Conservation (phyloP, 2,329 filamentous ascomycete genomes). For the Westerdykella aurantiaca region DNA sequence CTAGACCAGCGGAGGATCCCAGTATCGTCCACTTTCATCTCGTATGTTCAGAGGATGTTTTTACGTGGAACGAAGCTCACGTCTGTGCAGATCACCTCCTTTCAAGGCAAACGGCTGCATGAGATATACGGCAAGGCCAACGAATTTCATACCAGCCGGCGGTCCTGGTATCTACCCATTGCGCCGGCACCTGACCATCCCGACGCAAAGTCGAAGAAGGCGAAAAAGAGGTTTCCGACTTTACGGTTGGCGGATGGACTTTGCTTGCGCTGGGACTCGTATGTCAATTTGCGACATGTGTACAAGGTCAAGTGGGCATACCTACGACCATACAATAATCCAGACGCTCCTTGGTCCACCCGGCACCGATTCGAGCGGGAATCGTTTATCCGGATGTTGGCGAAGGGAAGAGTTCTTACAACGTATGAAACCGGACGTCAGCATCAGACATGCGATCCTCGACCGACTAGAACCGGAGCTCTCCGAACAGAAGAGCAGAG, state of each 20-base stretch:
- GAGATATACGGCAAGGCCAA: slow-evolving; percentile 29
- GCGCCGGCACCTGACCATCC: slow-evolving; percentile 27
- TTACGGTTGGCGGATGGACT: slow-evolving; percentile 19
- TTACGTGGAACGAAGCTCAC: slow-evolving; percentile 8
- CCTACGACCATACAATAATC: slow-evolving; percentile 23
- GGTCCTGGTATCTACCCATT: slow-evolving; percentile 32
- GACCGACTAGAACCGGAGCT: neutral
- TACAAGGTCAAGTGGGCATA: slow-evolving; percentile 30
- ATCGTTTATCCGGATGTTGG: slow-evolving; percentile 20
- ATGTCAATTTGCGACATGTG: slow-evolving; percentile 31
- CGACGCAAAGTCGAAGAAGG: slow-evolving; percentile 27
- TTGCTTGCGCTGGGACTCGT: slow-evolving; percentile 26
- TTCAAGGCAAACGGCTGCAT: slow-evolving; percentile 28
- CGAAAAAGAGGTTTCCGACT: slow-evolving; percentile 27
- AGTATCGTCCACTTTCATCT: slow-evolving; percentile 31
- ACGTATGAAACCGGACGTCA: slow-evolving; percentile 24
- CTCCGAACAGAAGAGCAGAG: neutral
- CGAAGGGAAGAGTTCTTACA: slow-evolving; percentile 23
- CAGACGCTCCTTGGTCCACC: slow-evolving; percentile 13
- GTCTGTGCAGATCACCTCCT: slow-evolving; percentile 26
- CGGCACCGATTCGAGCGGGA: slow-evolving; percentile 21
- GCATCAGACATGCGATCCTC: slow-evolving; percentile 3
- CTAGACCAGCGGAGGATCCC: slow-evolving; percentile 21
- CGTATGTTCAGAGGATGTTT: slow-evolving; percentile 3
- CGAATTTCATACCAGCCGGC: slow-evolving; percentile 28